Evolutionary conservation across 805 yeast genomes (phyloP).

Genomic region (Naumovozyma castellii): DNA sequence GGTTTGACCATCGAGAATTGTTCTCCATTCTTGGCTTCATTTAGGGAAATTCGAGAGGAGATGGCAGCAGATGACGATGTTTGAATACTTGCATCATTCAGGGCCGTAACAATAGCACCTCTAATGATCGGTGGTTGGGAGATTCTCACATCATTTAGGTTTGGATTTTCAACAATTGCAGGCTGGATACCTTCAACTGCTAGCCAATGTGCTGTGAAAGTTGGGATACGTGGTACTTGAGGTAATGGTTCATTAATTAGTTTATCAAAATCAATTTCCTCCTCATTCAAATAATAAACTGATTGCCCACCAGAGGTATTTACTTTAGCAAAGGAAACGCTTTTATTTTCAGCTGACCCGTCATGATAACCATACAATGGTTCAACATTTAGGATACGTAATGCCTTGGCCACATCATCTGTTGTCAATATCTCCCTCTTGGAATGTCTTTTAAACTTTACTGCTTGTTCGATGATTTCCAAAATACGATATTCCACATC

Average conservation of each 20-base stretch:
- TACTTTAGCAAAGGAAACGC: conserved; percentile 80
- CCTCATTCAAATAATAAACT: conserved; percentile 83
- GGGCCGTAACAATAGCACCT: conserved; percentile 68
- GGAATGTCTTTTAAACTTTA: conserved; percentile 90
- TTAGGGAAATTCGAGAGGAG: conserved; percentile 6
- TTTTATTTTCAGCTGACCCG: conserved; percentile 34
- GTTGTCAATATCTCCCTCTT: conserved; percentile 76
- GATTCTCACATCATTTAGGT: conserved; percentile 57
- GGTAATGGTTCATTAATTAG: conserved; percentile 91
- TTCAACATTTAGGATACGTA: conserved; percentile 81
- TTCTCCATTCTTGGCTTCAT: conserved; percentile 17
- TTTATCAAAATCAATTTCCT: conserved; percentile 87
- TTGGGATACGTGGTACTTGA: conserved; percentile 83
- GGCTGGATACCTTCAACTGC: conserved; percentile 99
- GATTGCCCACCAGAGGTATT: conserved; percentile 87
- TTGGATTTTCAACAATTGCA: conserved; percentile 91
- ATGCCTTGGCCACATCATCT: conserved; percentile 70
- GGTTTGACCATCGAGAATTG: conserved; percentile 30
- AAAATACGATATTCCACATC: conserved; percentile 97
- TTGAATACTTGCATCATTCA: conserved; percentile 40
- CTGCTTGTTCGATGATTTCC: conserved; percentile 90
- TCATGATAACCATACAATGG: conserved; percentile 82
- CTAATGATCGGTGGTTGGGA: conserved; percentile 67
- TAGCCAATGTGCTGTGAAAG: conserved; percentile 94
- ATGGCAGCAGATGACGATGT: conserved; percentile 12